A percentile compares a stretch with the other conserved stretches of the same genome.
These are phyloP conservation scores for Hebeloma cylindrosporum DNA, from an alignment of 768 basidiomycete genomes.

Conservation along the genomic window DNA sequence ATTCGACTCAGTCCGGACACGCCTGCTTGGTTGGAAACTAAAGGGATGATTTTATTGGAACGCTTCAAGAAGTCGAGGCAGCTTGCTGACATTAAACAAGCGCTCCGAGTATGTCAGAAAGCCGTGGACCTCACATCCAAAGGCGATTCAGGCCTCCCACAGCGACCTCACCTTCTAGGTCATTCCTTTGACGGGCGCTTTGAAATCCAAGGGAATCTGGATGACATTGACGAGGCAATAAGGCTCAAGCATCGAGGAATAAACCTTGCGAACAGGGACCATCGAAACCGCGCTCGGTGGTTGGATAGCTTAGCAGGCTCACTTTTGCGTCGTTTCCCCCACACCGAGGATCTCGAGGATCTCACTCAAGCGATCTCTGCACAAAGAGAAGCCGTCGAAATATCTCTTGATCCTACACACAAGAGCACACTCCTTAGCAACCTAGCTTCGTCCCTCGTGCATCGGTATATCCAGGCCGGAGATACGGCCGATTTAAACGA, in stretches of 20 bases:
- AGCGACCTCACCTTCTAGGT: conserved; percentile 1
- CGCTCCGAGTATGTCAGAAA: conserved; percentile 2
- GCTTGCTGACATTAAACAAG: background rate
- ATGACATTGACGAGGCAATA: conserved; percentile 1
- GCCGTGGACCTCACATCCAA: background rate
- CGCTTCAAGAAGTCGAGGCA: conserved; percentile 16
- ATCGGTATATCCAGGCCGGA: background rate
- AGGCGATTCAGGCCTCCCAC: background rate
- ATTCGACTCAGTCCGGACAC: too few relatives aligned
- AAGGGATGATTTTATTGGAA: too few relatives aligned
- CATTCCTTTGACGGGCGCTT: conserved; percentile 1
- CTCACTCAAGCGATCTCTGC: conserved; percentile 20
- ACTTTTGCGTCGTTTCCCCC: conserved; percentile 22
- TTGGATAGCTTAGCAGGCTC: conserved; percentile 20
- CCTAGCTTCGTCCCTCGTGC: conserved; percentile 20
- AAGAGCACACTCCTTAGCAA: conserved; percentile 17
- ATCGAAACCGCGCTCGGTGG: background rate
- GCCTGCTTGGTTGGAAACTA: too few relatives aligned
- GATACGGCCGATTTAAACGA: background rate
- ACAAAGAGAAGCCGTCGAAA: conserved; percentile 11
- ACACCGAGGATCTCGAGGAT: conserved; percentile 22
- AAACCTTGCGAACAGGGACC: background rate
- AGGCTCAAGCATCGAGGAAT: background rate
- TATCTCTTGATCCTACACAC: conserved; percentile 17
- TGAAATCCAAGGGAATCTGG: background rate